phyloP scores from a whole-genome alignment of 1,139 yeast species.

The Magnusiomyces magnusii region DNA sequence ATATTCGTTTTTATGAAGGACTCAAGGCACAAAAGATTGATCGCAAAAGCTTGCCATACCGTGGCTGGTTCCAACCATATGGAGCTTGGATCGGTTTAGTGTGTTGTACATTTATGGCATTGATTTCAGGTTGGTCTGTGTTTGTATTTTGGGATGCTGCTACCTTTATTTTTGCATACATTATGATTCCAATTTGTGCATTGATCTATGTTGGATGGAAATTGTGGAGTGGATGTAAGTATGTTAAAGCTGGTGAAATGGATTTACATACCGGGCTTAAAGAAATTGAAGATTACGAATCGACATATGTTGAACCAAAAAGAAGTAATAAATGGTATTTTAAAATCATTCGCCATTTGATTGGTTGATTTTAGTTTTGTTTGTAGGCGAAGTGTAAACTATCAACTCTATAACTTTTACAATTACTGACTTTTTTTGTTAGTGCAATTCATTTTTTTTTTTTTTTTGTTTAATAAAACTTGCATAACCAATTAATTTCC shows the following conservation, averaged over 20 bases:
- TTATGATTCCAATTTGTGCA: slow-evolving; percentile 59
- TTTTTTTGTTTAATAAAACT: no score
- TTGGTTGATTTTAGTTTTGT: no score
- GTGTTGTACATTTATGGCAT: slow-evolving; percentile 51
- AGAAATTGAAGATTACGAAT: slow-evolving; percentile 43
- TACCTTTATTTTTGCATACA: slow-evolving; percentile 57
- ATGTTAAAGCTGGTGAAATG: slow-evolving; percentile 44
- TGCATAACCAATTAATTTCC: no score
- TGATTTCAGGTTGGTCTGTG: slow-evolving; percentile 58
- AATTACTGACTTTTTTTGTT: no score
- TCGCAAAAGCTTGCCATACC: slow-evolving; percentile 48
- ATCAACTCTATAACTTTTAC: no score
- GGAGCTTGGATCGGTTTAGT: slow-evolving; percentile 39
- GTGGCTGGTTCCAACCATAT: slow-evolving; percentile 52
- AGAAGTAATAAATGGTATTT: not conserved
- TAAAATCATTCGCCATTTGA: not conserved
- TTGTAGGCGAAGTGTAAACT: no score
- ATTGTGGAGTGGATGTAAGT: slow-evolving; percentile 44
- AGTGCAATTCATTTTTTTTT: no score
- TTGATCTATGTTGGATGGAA: slow-evolving; percentile 53
- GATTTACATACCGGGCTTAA: slow-evolving; percentile 49
- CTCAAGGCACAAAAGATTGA: slow-evolving; percentile 50
- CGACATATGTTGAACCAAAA: not conserved
- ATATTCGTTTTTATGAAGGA: slow-evolving; percentile 58
- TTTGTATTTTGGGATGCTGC: slow-evolving; percentile 59